Evolutionary conservation across 2,329 filamentous ascomycete genomes (phyloP), one percentile per base, ranked within the genome.

Genomic region (Scedosporium minutisporum): DNA sequence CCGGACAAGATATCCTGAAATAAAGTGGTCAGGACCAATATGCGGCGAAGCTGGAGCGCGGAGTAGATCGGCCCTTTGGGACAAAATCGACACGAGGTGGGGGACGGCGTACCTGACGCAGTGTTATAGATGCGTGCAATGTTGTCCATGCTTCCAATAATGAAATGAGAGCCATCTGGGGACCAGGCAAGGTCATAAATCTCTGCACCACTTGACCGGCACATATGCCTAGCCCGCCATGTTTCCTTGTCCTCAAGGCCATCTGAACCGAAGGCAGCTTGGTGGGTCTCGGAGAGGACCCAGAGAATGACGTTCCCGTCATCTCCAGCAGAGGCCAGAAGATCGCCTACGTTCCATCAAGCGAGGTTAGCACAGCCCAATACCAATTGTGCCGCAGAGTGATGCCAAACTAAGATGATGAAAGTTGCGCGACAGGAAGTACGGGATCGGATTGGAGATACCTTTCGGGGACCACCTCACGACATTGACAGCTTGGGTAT

Each of bases 141-240:
- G 73, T 99, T 99, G 78, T 99, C 95, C 93, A 99, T 97, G 77
- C 95, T 97, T 46, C 95, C 95, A 25, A 96, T 97, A 69, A 99
- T 97, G 78, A 99, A 96, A 77, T 96, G 95, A 46, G 87, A 80
- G 46, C 90, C 92, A 74, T 99, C 95, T n/a, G 96, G 96, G 58
- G 95, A 97, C 96, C 95, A 99, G 60, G 95, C 95, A 63, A 99
- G 79, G 75, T 99, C 95, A 76, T 99, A 99, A 68, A 99, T 97
- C 74, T 99, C 95, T 10, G 93, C 91, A 42, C 93, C 93, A 65
- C 90, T 91, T 57, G 93, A 96, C 65, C 95, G 87, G 75, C 93
- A 97, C 95, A 97, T 97, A 73, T 96, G 91, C 77, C 96, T 97
- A 65, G 93, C 89, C 65, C 93, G 84, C 95, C 95, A 99, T 67